phyloP scores from a whole-genome alignment of 495 filamentous ascomycete genomes.

The Thermothielavioides terrestris region DNA sequence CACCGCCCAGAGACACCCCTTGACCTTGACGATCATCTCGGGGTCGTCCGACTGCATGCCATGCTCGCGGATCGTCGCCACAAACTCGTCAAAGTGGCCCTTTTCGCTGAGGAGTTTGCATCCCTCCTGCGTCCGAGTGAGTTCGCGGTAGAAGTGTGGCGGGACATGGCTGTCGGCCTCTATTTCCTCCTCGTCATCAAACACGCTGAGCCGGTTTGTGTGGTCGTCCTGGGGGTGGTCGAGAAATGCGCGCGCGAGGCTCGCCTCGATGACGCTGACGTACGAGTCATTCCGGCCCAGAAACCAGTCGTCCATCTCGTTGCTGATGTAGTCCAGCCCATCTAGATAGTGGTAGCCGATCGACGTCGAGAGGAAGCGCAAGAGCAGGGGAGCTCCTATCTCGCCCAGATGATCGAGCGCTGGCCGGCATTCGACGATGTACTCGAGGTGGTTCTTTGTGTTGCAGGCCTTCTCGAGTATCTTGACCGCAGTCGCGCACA shows the following conservation, averaged over 20 bases:
- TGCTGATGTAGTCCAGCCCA: conserved; percentile 93
- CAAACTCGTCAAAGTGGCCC: conserved; percentile 92
- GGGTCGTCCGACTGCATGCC: conserved; percentile 73
- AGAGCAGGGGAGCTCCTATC: conserved; percentile 86
- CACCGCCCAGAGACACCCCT: conserved; percentile 94
- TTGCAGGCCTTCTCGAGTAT: conserved; percentile 98
- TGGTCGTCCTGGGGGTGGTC: conserved; percentile 53
- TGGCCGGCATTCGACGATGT: conserved; percentile 92
- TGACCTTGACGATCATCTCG: conserved; percentile 86
- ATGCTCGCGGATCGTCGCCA: conserved; percentile 74
- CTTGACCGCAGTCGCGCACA: conserved; percentile 91
- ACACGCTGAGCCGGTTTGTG: conserved; percentile 43
- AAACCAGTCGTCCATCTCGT: conserved; percentile 99
- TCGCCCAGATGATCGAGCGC: conserved; percentile 93
- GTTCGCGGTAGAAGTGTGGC: conserved; percentile 93
- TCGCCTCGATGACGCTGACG: conserved; percentile 89
- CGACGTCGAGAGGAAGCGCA: conserved; percentile 89
- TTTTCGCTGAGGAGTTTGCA: conserved; percentile 85
- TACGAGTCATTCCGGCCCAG: conserved; percentile 90
- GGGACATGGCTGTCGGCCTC: conserved; percentile 58
- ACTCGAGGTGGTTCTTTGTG: conserved; percentile 77
- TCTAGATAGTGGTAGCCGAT: conserved; percentile 97
- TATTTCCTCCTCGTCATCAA: conserved; percentile 45
- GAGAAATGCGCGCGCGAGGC: conserved; percentile 78
- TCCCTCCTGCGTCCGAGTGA: conserved; percentile 85